These are phyloP conservation scores for Thelephora aurantiotincta DNA, from an alignment of 768 basidiomycete species.

Conservation along the genomic window DNA sequence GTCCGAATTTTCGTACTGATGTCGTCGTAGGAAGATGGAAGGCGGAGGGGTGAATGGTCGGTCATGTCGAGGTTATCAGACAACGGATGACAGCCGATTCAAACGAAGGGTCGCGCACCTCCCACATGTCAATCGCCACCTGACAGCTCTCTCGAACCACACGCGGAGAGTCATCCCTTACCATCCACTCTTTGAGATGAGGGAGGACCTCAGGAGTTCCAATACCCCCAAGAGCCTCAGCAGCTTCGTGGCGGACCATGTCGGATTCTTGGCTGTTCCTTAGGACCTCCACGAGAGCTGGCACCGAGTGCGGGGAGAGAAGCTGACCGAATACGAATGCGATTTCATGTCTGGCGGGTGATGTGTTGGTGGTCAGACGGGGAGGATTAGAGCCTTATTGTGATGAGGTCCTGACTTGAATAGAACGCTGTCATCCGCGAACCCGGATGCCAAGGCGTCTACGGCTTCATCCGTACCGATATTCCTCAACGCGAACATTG, in stretches of 20 bases:
- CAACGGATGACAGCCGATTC: background rate
- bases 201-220: slow-evolving; percentile 85
- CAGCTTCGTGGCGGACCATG: slow-evolving; percentile 98
- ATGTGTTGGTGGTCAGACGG: background rate
- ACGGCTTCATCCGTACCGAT: slow-evolving; percentile 79
- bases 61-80: background rate
- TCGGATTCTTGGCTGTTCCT: slow-evolving; percentile 61
- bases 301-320: slow-evolving; percentile 77
- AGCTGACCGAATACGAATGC: slow-evolving; percentile 98
- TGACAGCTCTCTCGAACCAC: slow-evolving; percentile 95
- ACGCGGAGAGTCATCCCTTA: slow-evolving; percentile 59
- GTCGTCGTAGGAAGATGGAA: background rate
- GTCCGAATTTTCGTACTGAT: slow-evolving; percentile 65
- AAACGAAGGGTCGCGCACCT: slow-evolving; percentile 32
- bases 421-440: slow-evolving; percentile 75
- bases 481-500: slow-evolving; percentile 96
- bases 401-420: slow-evolving; percentile 59
- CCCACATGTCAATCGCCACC: slow-evolving; percentile 96
- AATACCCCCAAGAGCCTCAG: slow-evolving; percentile 96
- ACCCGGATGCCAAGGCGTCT: slow-evolving; percentile 83
- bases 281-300: slow-evolving; percentile 70
- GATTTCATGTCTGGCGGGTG: slow-evolving; percentile 70
- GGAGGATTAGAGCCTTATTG: background rate
- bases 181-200: slow-evolving; percentile 76
- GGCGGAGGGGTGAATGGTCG: background rate